Conservation (phyloP, 495 filamentous ascomycete genomes). For the Aspergillus egyptiacus region DNA sequence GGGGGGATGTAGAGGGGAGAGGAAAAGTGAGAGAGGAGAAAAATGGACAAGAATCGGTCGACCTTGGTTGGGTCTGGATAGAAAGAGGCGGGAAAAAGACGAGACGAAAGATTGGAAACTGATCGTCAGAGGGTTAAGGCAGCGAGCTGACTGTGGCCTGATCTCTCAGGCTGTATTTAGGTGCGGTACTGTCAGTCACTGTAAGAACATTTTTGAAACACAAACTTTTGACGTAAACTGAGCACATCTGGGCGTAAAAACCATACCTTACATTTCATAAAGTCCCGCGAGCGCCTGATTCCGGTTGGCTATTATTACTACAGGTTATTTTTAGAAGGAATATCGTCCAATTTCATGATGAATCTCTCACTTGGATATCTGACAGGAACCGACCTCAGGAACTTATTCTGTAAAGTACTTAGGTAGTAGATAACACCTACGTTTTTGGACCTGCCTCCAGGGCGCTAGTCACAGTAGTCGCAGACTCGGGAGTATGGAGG, state of each 20-base stretch:
- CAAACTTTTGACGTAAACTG: background rate
- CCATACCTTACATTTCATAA: constrained; percentile 7
- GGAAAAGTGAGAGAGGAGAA: constrained; percentile 14
- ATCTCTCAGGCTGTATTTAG: constrained; percentile 11
- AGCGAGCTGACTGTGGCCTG: constrained; percentile 9
- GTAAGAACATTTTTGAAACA: background rate
- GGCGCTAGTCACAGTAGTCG: background rate
- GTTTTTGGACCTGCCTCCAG: too few species aligned
- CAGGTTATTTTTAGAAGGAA: constrained; percentile 12
- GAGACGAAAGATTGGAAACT: constrained; percentile 20
- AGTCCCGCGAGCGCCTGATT: constrained; percentile 7
- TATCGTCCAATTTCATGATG: background rate
- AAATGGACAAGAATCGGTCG: constrained; percentile 22
- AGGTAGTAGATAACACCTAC: too few species aligned
- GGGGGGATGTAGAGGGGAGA: constrained; percentile 15
- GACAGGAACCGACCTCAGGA: too few species aligned
- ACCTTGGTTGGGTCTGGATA: constrained; percentile 21
- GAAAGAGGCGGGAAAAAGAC: constrained; percentile 21
- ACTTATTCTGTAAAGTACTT: constrained; percentile 1
- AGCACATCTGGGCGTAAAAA: constrained; percentile 1
- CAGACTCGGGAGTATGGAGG: too few species aligned
- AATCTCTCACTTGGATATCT: background rate
- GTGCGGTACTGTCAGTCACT: constrained; percentile 1
- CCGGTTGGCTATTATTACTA: constrained; percentile 14
- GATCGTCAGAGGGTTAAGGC: constrained; percentile 22